Conservation (phyloP, 2,329 filamentous ascomycete species). For the Fusarium metavorans region DNA sequence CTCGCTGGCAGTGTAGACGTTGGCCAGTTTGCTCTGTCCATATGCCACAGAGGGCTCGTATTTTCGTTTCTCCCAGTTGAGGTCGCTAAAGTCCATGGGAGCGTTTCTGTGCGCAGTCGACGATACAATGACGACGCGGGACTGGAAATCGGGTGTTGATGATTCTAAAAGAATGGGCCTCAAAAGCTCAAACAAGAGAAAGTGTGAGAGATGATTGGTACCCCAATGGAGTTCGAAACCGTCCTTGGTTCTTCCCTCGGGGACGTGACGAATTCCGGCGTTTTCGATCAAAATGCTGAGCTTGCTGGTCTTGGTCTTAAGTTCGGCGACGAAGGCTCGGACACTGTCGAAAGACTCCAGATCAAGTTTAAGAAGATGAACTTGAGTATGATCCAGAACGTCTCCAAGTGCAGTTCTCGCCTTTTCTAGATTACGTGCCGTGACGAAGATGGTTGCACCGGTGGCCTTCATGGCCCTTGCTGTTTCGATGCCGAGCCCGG, state of each 20-base stretch:
- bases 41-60: conserved; percentile 55
- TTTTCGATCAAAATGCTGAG: conserved; percentile 58
- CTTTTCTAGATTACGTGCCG: conserved; percentile 42
- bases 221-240: conserved; percentile 58
- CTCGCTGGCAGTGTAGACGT: conserved; percentile 63
- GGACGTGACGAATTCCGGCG: conserved; percentile 55
- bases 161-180: conserved; percentile 52
- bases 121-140: conserved; percentile 51
- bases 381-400: conserved; percentile 23
- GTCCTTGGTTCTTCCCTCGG: conserved; percentile 51
- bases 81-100: conserved; percentile 24
- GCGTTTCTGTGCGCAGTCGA: conserved; percentile 31
- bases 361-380: conserved; percentile 43
- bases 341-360: conserved; percentile 44
- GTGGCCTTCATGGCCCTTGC: conserved; percentile 57
- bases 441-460: conserved; percentile 41
- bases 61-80: conserved; percentile 40
- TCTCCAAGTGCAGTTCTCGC: conserved; percentile 29
- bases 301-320: conserved; percentile 31
- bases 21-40: conserved; percentile 63
- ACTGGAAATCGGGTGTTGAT: conserved; percentile 34
- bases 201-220: conserved; percentile 59
- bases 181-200: conserved; percentile 56
- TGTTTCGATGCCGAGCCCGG: conserved; percentile 60
- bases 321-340: conserved; percentile 29